phyloP scores from a whole-genome alignment of 371 early-diverging fungal species.

The Rhizopus sp. region DNA sequence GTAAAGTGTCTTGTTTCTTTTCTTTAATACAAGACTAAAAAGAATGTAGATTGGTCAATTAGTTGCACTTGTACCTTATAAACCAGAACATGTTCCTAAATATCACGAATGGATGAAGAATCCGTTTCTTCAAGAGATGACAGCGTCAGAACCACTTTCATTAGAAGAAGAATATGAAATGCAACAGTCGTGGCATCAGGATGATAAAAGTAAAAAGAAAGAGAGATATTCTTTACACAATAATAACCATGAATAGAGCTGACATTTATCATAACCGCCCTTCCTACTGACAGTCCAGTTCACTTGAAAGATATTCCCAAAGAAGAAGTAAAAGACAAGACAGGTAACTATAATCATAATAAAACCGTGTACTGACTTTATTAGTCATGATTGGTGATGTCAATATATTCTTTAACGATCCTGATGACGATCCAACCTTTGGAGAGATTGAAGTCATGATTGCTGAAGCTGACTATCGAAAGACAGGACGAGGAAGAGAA shows the following conservation, averaged over 20 bases:
- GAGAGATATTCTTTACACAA: not conserved
- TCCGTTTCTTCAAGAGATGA: constrained; percentile 88
- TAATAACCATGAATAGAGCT: constrained; percentile 48
- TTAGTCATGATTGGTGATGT: constrained; percentile 92
- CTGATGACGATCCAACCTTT: constrained; percentile 62
- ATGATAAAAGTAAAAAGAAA: constrained; percentile 69
- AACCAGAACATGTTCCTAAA: constrained; percentile 76
- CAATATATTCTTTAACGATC: constrained; percentile 89
- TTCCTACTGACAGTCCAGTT: constrained; percentile 22
- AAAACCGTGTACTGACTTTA: not conserved
- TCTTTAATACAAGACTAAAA: not conserved
- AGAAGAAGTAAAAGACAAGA: constrained; percentile 38
- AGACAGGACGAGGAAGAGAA: constrained; percentile 72
- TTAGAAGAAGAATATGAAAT: constrained; percentile 93
- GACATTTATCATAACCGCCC: constrained; percentile 69
- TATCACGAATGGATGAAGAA: constrained; percentile 97
- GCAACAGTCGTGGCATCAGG: constrained; percentile 88
- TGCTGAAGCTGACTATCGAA: constrained; percentile 72
- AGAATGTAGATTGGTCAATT: constrained; percentile 58
- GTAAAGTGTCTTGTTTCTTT: constrained; percentile 17
- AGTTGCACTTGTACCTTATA: constrained; percentile 85
- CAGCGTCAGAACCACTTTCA: constrained; percentile 91
- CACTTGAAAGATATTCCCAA: constrained; percentile 29
- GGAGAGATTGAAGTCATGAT: constrained; percentile 96
- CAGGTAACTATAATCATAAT: constrained; percentile 27